Base-by-base conservation (phyloP, 257 asterid species). In the Solanum chilense region DNA sequence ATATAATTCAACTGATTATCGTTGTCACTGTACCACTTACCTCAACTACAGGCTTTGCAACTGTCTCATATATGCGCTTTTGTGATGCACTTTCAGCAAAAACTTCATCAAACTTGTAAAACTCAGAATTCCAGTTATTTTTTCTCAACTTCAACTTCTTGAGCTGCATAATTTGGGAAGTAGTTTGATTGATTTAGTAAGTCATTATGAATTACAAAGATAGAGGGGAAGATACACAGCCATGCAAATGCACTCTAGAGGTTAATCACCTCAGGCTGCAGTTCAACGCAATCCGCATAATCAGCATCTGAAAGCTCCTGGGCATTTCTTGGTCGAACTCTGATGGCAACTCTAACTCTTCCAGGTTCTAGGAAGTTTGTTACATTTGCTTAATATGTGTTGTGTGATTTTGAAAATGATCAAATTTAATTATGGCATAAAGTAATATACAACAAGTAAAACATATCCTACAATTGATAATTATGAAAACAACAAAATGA, bases 41-140 rank as follows among this genome's bases (percentile, higher is more conserved):
- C 95, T 96, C 98, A 88, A 96, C 98, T 77, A 96, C 99, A 84
- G 99, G 98, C 92, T 94, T 95, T 87, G 99, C 99, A 66, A 96
- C 99, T 56, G 87, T 96, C 91, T 96, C 99, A 49, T 96, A 96
- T 84, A 96, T 92, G 39, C 98, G 99, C 90, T 93, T 96, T 84
- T 96, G 99, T 45, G 99, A 96, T 88, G 98, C 92, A 89, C 90
- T 94, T 86, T 92, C 97, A 15, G 97, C 91, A 81, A 96, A 95
- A 58, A 95, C 90, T 89, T 96, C 98, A 90, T 96, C 99, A 87
- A 96, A 96, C 90, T 93, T 90, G 88, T 93, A 93, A 62, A 93
- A 83, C 84, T 96, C 99, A 27, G 97, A 92, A 90, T 91, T 95
- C 99, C 98, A 95, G 87, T 96, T 96, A 94, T 95, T 95, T 88